Conservation (phyloP, 176 grass and related monocot species). For the Chloris gayana region DNA sequence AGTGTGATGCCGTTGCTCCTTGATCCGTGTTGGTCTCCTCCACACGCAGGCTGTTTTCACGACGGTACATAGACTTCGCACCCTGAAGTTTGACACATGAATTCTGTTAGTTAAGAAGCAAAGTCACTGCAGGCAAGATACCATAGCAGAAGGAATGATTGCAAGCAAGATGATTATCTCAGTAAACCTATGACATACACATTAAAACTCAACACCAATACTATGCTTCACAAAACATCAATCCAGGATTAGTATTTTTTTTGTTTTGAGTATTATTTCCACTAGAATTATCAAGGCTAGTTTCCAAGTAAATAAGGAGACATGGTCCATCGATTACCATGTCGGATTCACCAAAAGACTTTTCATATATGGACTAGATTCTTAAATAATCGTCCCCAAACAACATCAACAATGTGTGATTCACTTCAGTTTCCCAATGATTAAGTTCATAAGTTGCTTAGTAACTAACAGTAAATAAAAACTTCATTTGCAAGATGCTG, state of each 20-base stretch:
- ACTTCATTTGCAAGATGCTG: too few relatives aligned
- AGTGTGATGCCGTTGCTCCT: constrained; percentile 29
- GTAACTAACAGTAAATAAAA: too few relatives aligned
- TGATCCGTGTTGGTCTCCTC: constrained; percentile 49
- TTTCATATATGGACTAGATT: neutral
- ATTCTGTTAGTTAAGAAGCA: neutral
- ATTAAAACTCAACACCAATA: neutral
- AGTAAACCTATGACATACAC: neutral
- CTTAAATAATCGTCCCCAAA: neutral
- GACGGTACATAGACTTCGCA: constrained; percentile 60
- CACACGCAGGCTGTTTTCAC: constrained; percentile 89
- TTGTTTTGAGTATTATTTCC: neutral
- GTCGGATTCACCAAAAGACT: neutral
- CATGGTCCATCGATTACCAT: neutral
- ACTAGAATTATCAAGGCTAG: neutral
- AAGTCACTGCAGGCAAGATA: neutral
- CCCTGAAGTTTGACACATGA: constrained; percentile 55
- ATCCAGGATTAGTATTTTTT: neutral
- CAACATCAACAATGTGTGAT: neutral
- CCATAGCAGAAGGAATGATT: neutral
- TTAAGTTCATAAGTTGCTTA: too few relatives aligned
- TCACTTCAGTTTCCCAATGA: neutral
- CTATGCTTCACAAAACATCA: neutral
- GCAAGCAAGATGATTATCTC: neutral
- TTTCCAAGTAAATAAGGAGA: neutral